A percentile compares a stretch with the other conserved stretches of the same genome.
These are phyloP conservation scores for Stachybotrys chlorohalonatus DNA, from an alignment of 2,329 filamentous ascomycete genomes.

Conservation along the genomic window DNA sequence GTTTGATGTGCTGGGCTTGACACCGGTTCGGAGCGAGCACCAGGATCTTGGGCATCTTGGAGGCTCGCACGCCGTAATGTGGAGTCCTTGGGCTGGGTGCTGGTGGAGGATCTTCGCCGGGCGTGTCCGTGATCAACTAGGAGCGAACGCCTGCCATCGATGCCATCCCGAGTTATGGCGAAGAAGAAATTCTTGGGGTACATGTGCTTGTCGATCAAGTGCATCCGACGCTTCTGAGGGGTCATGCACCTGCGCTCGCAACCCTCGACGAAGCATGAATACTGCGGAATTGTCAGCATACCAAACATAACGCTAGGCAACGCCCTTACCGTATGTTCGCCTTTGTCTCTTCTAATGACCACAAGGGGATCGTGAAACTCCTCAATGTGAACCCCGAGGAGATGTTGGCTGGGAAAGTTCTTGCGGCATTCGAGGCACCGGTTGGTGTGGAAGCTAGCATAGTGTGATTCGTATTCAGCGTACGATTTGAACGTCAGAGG, in stretches of 20 bases:
- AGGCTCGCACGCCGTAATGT: constrained; percentile 22
- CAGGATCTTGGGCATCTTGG: constrained; percentile 2
- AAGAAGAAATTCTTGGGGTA: constrained; percentile 89
- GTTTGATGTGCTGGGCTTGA: constrained; percentile 3
- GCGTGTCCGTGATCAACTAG: constrained; percentile 49
- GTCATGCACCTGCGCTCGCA: constrained; percentile 81
- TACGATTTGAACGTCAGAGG: constrained; percentile 64
- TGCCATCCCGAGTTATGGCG: constrained; percentile 76
- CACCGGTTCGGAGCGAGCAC: neutral
- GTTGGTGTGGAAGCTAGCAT: constrained; percentile 70
- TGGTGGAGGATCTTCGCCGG: constrained; percentile 37
- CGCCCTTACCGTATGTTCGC: constrained; percentile 70
- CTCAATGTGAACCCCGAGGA: constrained; percentile 76
- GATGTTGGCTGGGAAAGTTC: constrained; percentile 80
- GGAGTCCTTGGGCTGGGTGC: constrained; percentile 21
- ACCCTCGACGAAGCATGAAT: constrained; percentile 79
- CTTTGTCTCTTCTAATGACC: constrained; percentile 62
- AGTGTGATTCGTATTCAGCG: constrained; percentile 80
- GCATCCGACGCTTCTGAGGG: constrained; percentile 73
- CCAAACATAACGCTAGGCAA: neutral
- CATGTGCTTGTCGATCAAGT: constrained; percentile 89
- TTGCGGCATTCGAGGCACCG: constrained; percentile 75
- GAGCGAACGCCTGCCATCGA: constrained; percentile 75
- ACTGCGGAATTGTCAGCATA: constrained; percentile 36
- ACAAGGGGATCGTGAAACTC: constrained; percentile 83